Conservation (phyloP, 2,329 filamentous ascomycete genomes). For the Colletotrichum ledebouriae region DNA sequence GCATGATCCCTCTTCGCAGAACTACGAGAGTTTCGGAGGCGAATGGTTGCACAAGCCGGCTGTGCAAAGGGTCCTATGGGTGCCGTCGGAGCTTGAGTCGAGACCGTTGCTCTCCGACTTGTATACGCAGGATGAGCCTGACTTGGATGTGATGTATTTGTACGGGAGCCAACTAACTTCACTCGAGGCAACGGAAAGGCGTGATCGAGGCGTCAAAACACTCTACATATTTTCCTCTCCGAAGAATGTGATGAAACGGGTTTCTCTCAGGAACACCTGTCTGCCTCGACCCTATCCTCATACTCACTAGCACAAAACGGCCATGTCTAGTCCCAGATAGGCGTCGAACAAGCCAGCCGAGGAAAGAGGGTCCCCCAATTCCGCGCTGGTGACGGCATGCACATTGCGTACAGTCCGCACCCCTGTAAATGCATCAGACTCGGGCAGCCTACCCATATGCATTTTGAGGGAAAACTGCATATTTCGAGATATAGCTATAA, state of each 20-base stretch:
- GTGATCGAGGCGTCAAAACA: background rate
- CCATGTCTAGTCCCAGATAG: constrained; percentile 22
- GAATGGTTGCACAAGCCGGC: constrained; percentile 9
- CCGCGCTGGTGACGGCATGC: background rate
- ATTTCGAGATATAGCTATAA: too few relatives aligned
- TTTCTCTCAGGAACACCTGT: constrained; percentile 1
- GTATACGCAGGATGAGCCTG: too few relatives aligned
- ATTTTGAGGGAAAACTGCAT: too few relatives aligned
- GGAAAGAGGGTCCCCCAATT: too few relatives aligned
- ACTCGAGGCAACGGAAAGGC: background rate
- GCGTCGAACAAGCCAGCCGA: constrained; percentile 8
- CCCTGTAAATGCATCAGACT: too few relatives aligned
- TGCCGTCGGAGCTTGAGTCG: constrained; percentile 18
- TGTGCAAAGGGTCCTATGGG: constrained; percentile 14
- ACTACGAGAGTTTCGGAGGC: constrained; percentile 14
- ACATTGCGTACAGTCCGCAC: too few relatives aligned
- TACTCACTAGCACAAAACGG: constrained; percentile 9
- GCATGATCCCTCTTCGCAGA: constrained; percentile 9
- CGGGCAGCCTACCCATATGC: too few relatives aligned
- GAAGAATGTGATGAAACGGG: constrained; percentile 15
- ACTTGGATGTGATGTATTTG: constrained; percentile 7
- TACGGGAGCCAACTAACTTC: background rate
- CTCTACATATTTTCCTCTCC: background rate
- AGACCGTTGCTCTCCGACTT: constrained; percentile 12
- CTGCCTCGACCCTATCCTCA: constrained; percentile 4